A percentile compares a stretch with the other conserved stretches of the same genome.
These are phyloP conservation scores for Gyrodon lividus DNA, from an alignment of 768 basidiomycete species.

Conservation along the genomic window DNA sequence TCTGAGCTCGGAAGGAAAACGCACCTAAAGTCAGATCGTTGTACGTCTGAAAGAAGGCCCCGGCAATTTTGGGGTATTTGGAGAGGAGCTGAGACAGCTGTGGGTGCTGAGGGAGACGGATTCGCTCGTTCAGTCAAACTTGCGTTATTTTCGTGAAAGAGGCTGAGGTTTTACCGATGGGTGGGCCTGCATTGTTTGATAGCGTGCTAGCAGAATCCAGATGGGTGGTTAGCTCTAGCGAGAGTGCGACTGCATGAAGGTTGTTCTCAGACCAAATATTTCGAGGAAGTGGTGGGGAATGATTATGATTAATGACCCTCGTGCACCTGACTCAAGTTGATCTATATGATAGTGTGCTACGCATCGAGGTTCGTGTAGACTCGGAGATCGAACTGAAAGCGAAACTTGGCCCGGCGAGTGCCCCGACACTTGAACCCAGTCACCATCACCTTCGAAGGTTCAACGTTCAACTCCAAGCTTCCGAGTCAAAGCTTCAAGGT, in stretches of 20 bases:
- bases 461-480: not conserved
- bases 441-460: too few relatives aligned
- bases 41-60: constrained; percentile 70
- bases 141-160: not conserved
- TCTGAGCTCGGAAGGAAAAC: constrained; percentile 5
- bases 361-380: too few relatives aligned
- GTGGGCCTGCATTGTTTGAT: constrained; percentile 21
- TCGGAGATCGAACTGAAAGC: too few relatives aligned
- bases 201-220: not conserved
- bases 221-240: not conserved
- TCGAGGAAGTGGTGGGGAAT: too few relatives aligned
- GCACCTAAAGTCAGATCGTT: constrained; percentile 69
- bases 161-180: constrained; percentile 22
- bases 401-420: too few relatives aligned
- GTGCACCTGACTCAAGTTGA: too few relatives aligned
- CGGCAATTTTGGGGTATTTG: constrained; percentile 63
- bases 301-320: too few relatives aligned
- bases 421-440: too few relatives aligned
- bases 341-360: too few relatives aligned
- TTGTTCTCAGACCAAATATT: too few relatives aligned
- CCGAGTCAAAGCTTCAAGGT: too few relatives aligned
- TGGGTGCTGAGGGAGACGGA: constrained; percentile 37
- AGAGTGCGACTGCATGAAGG: too few relatives aligned
- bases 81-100: constrained; percentile 45
- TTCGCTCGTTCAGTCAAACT: constrained; percentile 3